Base-by-base conservation (phyloP, 192 early-diverging fungal species). In the Dimargaris cristalligena region DNA sequence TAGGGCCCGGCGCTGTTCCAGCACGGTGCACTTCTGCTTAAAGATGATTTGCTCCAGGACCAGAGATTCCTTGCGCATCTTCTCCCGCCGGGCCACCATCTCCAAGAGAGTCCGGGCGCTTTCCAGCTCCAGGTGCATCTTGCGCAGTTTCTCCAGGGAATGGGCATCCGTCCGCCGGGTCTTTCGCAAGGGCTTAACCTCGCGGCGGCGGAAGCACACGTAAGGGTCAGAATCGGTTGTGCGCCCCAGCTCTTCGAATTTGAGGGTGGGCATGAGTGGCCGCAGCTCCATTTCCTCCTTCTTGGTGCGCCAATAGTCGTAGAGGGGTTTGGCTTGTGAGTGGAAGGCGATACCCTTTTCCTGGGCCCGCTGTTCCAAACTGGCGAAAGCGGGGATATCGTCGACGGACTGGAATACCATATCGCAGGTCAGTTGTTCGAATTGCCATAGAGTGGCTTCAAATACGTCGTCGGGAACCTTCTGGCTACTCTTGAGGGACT, bases 121-220 rank as follows among this genome's bases (percentile, higher is more conserved):
- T 31, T 82, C 77, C 80, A 99, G 76, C 58, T 95, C 88, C 57
- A 74, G 67, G 32, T 85, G 85, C 51, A 99, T 64, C 58, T 81
- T 81, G 23, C 82, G 77, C 29, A 97, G 75, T 59, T 91, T 86
- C 55, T 97, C 91, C 31, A 95, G 63, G 2, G 88, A 86, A 50
- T 84, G 82, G 46, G 82, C 77, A 62, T 99, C 95, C 6, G 82
- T 80, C 14, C 89, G 82, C 46, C 91, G 67, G 2, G 89, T 89
- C 64, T 93, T 94, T 34, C 93, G 85, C 26, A 89, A 67, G 25
- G 80, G 77, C 62, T 88, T 88, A 56, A 91, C 80, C 67, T 99
- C 95, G 58, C 95, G 83, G 47, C 87, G 86, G 52, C 95, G 86
- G 78, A 99, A 99, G 65, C 95, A 99, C 23, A 94, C 81, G 67